A percentile compares a stretch with the other conserved stretches of the same genome.
These are phyloP conservation scores for Mortierella sp. DNA, from an alignment of 371 early-diverging fungal species.

Conservation along the genomic window DNA sequence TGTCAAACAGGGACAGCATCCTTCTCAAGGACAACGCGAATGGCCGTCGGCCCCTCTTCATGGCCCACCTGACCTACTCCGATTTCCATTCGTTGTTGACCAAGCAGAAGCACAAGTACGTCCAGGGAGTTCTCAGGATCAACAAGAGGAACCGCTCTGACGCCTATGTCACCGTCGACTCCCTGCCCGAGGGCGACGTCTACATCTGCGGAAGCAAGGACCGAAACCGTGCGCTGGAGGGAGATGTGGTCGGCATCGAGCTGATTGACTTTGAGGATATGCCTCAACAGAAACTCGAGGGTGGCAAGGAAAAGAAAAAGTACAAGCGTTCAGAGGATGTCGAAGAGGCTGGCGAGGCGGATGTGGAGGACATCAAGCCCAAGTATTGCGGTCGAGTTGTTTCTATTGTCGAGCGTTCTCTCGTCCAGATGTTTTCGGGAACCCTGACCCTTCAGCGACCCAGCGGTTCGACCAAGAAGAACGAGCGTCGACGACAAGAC, in stretches of 20 bases:
- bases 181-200: conserved; percentile 74
- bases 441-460: conserved; percentile 70
- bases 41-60: conserved; percentile 71
- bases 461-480: conserved; percentile 60
- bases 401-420: conserved; percentile 75
- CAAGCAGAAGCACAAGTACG: conserved; percentile 59
- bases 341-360: conserved; percentile 59
- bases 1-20: conserved; percentile 57
- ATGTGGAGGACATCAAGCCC: conserved; percentile 70
- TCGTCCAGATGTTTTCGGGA: conserved; percentile 75
- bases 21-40: conserved; percentile 69
- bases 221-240: conserved; percentile 91
- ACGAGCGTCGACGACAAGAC: conserved; percentile 69
- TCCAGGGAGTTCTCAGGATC: conserved; percentile 84
- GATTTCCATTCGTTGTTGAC: conserved; percentile 68
- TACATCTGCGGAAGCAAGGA: conserved; percentile 82
- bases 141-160: conserved; percentile 87
- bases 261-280: conserved; percentile 81
- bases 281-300: conserved; percentile 67
- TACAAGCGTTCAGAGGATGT: conserved; percentile 52
- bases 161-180: conserved; percentile 87
- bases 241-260: conserved; percentile 87
- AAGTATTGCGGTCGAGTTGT: conserved; percentile 78
- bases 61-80: conserved; percentile 73
- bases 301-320: conserved; percentile 61